Percentiles rank a stretch among this genome's conserved stretches.
These are phyloP conservation scores for Rasamsonia emersonii DNA, from an alignment of 2,329 filamentous ascomycete genomes.

Conservation along the genomic window DNA sequence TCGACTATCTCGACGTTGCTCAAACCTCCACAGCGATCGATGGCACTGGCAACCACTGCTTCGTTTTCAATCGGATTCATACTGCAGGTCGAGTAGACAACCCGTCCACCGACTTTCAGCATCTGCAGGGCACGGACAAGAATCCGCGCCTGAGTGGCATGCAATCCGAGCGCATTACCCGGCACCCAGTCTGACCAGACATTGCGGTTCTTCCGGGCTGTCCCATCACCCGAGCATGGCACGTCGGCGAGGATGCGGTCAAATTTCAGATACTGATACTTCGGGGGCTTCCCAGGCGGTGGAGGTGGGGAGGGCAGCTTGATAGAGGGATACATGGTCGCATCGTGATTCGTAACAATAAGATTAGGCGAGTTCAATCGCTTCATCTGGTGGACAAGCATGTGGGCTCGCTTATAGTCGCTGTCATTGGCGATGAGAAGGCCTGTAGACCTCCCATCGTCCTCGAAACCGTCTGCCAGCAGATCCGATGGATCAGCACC, in stretches of 20 bases:
- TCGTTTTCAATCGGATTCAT: slow-evolving; percentile 99
- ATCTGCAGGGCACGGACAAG: slow-evolving; percentile 87
- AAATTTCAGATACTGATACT: slow-evolving; percentile 78
- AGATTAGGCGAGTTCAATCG: slow-evolving; percentile 92
- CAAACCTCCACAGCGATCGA: slow-evolving; percentile 78
- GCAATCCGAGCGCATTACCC: slow-evolving; percentile 75
- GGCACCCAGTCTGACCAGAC: slow-evolving; percentile 95
- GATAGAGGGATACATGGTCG: slow-evolving; percentile 88
- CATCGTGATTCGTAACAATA: slow-evolving; percentile 96
- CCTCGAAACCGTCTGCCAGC: slow-evolving; percentile 49
- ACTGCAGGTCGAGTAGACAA: slow-evolving; percentile 97
- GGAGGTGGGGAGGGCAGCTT: slow-evolving; percentile 58
- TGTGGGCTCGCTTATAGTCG: slow-evolving; percentile 93
- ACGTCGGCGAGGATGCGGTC: slow-evolving; percentile 95
- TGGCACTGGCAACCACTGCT: slow-evolving; percentile 77
- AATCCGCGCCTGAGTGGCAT: slow-evolving; percentile 80
- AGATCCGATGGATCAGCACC: slow-evolving; percentile 46
- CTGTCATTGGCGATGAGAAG: slow-evolving; percentile 91
- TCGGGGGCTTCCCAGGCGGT: slow-evolving; percentile 44
- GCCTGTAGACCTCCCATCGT: slow-evolving; percentile 82
- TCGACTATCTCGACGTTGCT: slow-evolving; percentile 77
- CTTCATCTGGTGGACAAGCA: slow-evolving; percentile 97
- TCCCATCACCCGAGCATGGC: slow-evolving; percentile 93
- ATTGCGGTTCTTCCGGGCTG: slow-evolving; percentile 82
- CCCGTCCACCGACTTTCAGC: slow-evolving; percentile 86